Evolutionary conservation across 2,329 filamentous ascomycete genomes (phyloP).

Genomic region (Tolypocladium guangdongense): DNA sequence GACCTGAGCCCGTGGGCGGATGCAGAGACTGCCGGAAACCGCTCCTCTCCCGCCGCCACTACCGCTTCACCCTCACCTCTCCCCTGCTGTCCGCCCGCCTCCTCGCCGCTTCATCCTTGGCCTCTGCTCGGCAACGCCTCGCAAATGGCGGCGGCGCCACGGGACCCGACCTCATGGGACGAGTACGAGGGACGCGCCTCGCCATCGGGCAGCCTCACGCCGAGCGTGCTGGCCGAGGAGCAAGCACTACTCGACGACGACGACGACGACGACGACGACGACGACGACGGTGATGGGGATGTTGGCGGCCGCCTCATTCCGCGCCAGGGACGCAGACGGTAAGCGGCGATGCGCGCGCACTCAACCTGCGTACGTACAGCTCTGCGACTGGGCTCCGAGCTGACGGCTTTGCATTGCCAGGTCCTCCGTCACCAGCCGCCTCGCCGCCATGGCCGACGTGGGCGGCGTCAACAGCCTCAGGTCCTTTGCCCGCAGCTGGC

Average conservation of each 20-base stretch:
- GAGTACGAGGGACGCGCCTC: conserved; percentile 33
- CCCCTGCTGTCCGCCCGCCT: background rate
- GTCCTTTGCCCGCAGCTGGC: conserved; percentile 87
- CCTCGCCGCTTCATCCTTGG: background rate
- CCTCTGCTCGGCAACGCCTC: background rate
- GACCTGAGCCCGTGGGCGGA: background rate
- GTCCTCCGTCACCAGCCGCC: conserved; percentile 46
- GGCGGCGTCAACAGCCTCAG: conserved; percentile 91
- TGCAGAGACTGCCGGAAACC: background rate
- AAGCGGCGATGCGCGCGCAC: background rate
- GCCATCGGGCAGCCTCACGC: conserved; percentile 30
- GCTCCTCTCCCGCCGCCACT: background rate
- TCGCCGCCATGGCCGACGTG: conserved; percentile 54
- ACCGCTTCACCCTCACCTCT: background rate
- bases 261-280: conserved; percentile 22
- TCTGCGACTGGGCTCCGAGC: background rate
- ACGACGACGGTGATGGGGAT: conserved; percentile 4
- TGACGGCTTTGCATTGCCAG: conserved; percentile 20
- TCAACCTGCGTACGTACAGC: background rate
- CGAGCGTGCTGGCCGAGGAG: conserved; percentile 31
- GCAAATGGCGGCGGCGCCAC: conserved; percentile 16
- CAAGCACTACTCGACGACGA: conserved; percentile 33
- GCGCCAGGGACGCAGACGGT: conserved; percentile 20
- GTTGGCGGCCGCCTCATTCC: conserved; percentile 7
- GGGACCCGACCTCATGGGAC: conserved; percentile 34